phyloP scores from a whole-genome alignment of 1,284 basidiomycete genomes.

The Pulveroboletus ridleyi region DNA sequence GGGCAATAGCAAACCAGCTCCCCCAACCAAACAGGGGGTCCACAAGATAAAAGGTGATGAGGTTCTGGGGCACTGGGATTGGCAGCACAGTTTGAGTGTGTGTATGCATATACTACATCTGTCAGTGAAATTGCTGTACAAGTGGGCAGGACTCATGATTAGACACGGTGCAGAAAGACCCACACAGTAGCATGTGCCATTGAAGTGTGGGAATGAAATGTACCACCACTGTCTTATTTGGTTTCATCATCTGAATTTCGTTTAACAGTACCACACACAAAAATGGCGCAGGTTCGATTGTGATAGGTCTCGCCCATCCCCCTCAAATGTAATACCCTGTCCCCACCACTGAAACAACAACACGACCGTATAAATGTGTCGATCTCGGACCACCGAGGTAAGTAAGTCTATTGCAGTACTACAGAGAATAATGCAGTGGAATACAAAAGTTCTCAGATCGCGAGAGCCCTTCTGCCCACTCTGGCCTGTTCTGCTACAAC shows the following conservation, averaged over 20 bases:
- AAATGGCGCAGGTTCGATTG: constrained; percentile 43
- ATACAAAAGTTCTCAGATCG: constrained; percentile 47
- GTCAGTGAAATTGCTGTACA: no score
- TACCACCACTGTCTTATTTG: no score
- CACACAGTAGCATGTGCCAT: no score
- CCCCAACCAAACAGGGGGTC: constrained; percentile 89
- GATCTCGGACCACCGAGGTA: constrained; percentile 34
- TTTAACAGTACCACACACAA: constrained; percentile 21
- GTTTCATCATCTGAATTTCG: constrained; percentile 10
- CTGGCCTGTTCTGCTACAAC: constrained; percentile 47
- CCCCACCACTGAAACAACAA: background rate
- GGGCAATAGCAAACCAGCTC: constrained; percentile 93
- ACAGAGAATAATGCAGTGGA: constrained; percentile 55
- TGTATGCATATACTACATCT: no score
- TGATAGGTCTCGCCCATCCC: background rate
- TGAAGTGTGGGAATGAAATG: no score
- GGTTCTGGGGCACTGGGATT: constrained; percentile 60
- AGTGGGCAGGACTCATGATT: no score
- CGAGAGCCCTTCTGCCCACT: constrained; percentile 44
- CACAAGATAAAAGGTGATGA: constrained; percentile 93
- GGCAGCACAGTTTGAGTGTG: no score
- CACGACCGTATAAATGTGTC: constrained; percentile 13
- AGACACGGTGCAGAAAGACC: no score
- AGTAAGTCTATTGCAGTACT: constrained; percentile 54
- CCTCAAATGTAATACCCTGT: background rate